Evolutionary conservation across 257 asterid species (phyloP), one percentile per base, ranked within the genome.

Genomic region (Nemophila menziesii): DNA sequence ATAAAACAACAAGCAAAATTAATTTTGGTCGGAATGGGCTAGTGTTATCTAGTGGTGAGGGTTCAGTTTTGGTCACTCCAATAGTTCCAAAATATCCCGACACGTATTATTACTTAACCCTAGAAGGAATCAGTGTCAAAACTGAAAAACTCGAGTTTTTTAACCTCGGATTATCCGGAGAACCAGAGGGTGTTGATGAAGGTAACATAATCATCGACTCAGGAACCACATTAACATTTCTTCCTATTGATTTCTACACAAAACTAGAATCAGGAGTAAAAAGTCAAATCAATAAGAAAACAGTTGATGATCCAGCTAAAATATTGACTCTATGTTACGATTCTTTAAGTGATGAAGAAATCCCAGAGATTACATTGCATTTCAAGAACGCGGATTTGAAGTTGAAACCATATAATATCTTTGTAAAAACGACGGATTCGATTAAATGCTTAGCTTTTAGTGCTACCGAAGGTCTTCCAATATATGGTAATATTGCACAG

Each of bases 201-300:
- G 79, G 76, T 2, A 75, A 75, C 51, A 64, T 58, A 2, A 37
- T 75, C 12, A 67, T 75, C 11, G 79, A 75, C 46, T 64, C 79
- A 0, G 79, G 79, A 22, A 71, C 79, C 0, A 67, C 70, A 0
- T n/a, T 71, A 5, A 64, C 71, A 0, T 1, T 43, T n/a, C 26
- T 75, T 0, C 70, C 69, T 0, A 0, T 1, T 0, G 19, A 10
- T 4, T 33, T 68, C 10, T 75, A 75, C 26, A 0, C 10, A 1
- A 14, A 22, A 2, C 8, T 55, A 33, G 42, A 38, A 33, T 39
- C 37, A 0, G 3, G 0, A 2, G 44, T 55, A n/a, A 5, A 13
- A 18, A 5, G 3, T 1, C n/a, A 22, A 2, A 55, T 55, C 22
- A 18, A 39, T 7, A 44, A 44, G 12, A 39, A 29, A 0, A 20